Evolutionary conservation across 306 rosid genomes (phyloP).

Genomic region (Corylus avellana): DNA sequence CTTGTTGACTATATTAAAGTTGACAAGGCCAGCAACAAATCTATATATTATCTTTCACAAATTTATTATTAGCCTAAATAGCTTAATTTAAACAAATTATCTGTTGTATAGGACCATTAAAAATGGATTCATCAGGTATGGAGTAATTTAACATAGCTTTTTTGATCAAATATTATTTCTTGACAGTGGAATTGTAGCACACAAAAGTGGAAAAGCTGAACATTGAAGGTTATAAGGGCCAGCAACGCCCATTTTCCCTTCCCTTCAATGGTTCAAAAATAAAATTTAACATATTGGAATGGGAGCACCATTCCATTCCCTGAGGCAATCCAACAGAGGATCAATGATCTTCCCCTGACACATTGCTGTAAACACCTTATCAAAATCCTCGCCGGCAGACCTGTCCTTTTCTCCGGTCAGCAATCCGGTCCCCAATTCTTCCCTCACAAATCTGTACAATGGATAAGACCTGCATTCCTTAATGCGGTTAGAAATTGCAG

Average conservation of each 20-base stretch:
- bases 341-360: conserved; percentile 84
- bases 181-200: neutral
- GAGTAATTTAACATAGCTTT: no score
- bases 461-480: conserved; percentile 82
- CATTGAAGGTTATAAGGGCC: no score
- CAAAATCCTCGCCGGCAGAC: conserved; percentile 88
- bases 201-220: no score
- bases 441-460: conserved; percentile 78
- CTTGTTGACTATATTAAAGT: no score
- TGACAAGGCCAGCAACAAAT: no score
- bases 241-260: no score
- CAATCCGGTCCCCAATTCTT: conserved; percentile 55
- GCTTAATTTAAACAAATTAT: no score
- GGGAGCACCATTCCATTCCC: conserved; percentile 86
- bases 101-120: no score
- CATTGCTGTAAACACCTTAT: conserved; percentile 69
- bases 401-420: conserved; percentile 62
- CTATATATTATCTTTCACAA: no score
- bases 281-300: conserved; percentile 62
- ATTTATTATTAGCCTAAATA: no score
- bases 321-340: conserved; percentile 70
- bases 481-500: conserved; percentile 58
- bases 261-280: neutral
- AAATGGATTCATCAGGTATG: no score
- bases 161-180: neutral